phyloP scores from a whole-genome alignment of 305 asterid species.

The Solanum chacoense region DNA sequence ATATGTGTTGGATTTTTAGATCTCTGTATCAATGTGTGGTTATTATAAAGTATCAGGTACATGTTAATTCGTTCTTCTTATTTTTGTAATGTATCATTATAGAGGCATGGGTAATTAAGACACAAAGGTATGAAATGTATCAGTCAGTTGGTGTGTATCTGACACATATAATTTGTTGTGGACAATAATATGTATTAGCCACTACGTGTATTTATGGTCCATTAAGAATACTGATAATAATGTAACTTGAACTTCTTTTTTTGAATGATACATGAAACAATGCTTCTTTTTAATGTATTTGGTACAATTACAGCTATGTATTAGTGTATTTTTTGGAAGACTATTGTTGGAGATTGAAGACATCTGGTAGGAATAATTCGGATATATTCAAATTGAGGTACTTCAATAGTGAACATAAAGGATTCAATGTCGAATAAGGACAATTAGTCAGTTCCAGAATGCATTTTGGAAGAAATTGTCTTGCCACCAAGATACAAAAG shows the following conservation, averaged over 20 bases:
- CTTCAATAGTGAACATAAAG: background rate
- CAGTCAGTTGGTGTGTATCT: background rate
- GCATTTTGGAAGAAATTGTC: background rate
- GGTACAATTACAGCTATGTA: background rate
- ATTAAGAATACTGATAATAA: background rate
- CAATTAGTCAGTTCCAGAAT: background rate
- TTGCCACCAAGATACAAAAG: background rate
- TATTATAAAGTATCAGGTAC: background rate
- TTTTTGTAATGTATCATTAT: too few species aligned
- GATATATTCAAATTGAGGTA: background rate
- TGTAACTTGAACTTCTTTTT: too few species aligned
- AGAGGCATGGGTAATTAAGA: background rate
- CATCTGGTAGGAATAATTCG: background rate
- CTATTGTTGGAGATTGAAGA: background rate
- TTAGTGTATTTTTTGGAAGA: background rate
- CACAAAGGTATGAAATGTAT: background rate
- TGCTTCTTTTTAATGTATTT: background rate
- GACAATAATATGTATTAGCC: background rate
- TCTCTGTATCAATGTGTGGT: background rate
- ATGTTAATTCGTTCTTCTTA: background rate
- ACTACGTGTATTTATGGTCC: background rate
- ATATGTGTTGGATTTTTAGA: background rate
- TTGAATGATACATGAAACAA: background rate
- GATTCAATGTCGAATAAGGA: background rate
- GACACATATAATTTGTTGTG: background rate